These are phyloP conservation scores for Calocera viscosa DNA, from an alignment of 768 basidiomycete species.

Conservation along the genomic window DNA sequence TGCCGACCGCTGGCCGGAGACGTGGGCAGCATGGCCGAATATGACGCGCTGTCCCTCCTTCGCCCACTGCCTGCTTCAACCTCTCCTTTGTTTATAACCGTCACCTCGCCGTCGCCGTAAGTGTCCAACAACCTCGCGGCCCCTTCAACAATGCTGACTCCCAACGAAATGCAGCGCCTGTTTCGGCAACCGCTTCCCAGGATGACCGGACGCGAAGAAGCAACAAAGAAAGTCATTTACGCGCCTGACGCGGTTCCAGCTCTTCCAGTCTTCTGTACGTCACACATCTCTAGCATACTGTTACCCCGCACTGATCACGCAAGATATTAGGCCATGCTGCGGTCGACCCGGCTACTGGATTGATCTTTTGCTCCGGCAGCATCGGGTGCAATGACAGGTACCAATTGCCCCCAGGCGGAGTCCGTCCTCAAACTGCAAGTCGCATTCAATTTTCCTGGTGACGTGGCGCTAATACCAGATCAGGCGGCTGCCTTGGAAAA, in stretches of 20 bases:
- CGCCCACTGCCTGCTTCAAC: neutral
- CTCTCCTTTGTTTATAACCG: neutral
- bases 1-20: neutral
- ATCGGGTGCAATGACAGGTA: neutral
- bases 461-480: neutral
- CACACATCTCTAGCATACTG: neutral
- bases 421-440: neutral
- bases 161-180: neutral
- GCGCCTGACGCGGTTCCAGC: neutral
- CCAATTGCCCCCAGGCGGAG: neutral
- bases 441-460: neutral
- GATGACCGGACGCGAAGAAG: neutral
- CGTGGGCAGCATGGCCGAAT: neutral
- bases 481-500: constrained; percentile 24
- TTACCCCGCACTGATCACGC: neutral
- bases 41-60: constrained; percentile 5
- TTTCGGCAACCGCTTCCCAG: neutral
- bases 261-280: neutral
- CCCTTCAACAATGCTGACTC: neutral
- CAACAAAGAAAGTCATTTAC: neutral
- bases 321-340: neutral
- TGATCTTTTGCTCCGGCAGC: constrained; percentile 4
- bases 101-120: neutral
- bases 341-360: neutral
- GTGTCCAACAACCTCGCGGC: neutral